Evolutionary conservation across 345 rosid genomes (phyloP).

Genomic region (Durio zibethinus): DNA sequence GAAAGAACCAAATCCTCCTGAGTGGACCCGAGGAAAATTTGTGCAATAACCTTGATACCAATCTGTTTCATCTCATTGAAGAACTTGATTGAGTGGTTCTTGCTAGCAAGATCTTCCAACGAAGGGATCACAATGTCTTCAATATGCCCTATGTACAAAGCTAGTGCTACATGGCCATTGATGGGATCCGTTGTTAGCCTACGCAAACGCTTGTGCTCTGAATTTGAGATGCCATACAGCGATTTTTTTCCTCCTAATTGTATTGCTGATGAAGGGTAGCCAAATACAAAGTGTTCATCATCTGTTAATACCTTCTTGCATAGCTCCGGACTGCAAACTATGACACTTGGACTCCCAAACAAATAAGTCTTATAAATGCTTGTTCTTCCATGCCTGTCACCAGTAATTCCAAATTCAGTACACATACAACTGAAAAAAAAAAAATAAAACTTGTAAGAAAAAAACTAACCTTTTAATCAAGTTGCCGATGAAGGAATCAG

Average conservation of each 20-base stretch:
- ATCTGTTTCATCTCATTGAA: constrained; percentile 21
- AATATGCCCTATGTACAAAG: constrained; percentile 13
- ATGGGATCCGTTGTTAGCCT: constrained; percentile 30
- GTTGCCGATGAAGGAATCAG: constrained; percentile 36
- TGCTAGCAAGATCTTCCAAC: constrained; percentile 21
- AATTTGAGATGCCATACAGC: background rate
- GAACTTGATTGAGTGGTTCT: constrained; percentile 22
- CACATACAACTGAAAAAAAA: background rate
- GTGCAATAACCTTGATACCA: constrained; percentile 20
- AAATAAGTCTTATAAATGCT: constrained; percentile 37
- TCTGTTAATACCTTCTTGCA: constrained; percentile 34
- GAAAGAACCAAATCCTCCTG: background rate
- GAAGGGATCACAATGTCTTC: constrained; percentile 19
- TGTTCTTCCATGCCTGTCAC: constrained; percentile 26
- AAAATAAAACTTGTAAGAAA: background rate
- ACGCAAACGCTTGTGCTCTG: constrained; percentile 25
- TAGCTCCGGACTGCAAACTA: constrained; percentile 33
- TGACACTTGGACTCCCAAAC: constrained; percentile 38
- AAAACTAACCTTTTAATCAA: constrained; percentile 27
- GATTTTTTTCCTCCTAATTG: constrained; percentile 21
- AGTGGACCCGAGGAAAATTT: background rate
- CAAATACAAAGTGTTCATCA: constrained; percentile 32
- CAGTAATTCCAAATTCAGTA: no score
- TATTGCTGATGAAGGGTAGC: constrained; percentile 21
- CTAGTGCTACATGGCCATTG: constrained; percentile 28